Evolutionary conservation across 345 rosid species (phyloP), one percentile per base, ranked within the genome.

Genomic region (Erysimum cheiranthoides): DNA sequence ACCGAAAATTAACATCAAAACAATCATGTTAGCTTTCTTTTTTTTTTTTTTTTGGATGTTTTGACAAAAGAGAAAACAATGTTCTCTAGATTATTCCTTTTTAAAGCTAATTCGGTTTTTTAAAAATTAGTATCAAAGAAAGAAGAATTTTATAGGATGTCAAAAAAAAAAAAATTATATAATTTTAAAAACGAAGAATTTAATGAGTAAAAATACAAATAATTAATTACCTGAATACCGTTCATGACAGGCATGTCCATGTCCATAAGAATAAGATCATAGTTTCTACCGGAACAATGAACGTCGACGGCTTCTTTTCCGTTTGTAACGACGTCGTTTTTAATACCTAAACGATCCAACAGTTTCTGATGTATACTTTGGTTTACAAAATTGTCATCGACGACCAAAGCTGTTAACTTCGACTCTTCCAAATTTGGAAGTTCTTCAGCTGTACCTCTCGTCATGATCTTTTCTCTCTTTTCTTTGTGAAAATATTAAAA

Each of bases 241-340:
- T 91, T 85, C 96, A 91, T 87, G 74, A 89, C 10, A 6, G 97
- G 98, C 98, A 93, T 93, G 28, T 93, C 97, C 84, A 79, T 79
- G 51, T 93, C 98, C 98, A 93, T 93, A 46, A 93, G 80, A 66
- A 93, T 91, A 52, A 93, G 85, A 71, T 93, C 90, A 64, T 91
- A 93, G 31, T 35, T 70, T 56, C 74, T 79, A 11, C 97, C 97
- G 0, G 90, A 81, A 30, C 66, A 78, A 61, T 89, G 87, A 25
- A 80, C 75, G 7, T 88, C 96, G 2, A 93, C 82, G 1, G 97
- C 97, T 76, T 91, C 91, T 70, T 89, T 82, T 8, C 98, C 98
- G 11, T 91, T 88, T 1, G 3, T 52, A 2, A 82, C 93, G 1
- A 74, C 85, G 38, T 83, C 81, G 51, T 79, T 86, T 66, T 82